A percentile compares a stretch with the other conserved stretches of the same genome.
Evolutionary conservation across 2,329 filamentous ascomycete species (phyloP).

Genomic region (Myriosclerotinia curreyana): DNA sequence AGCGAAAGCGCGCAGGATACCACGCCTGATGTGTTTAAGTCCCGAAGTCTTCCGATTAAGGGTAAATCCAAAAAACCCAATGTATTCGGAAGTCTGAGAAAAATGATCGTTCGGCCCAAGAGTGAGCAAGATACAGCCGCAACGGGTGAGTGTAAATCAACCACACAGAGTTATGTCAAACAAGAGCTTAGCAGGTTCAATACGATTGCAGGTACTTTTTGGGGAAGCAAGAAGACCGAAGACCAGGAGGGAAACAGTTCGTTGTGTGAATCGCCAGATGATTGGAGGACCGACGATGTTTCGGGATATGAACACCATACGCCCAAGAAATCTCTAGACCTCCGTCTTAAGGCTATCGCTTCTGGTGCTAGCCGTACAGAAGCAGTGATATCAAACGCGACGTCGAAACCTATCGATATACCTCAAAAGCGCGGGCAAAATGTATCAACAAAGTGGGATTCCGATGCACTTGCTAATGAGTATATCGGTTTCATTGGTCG

Average conservation of each 20-base stretch:
- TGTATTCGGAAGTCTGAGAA: conserved; percentile 11
- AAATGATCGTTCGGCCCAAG: conserved; percentile 2
- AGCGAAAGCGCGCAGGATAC: not conserved
- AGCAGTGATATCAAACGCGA: not conserved
- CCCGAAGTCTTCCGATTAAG: not conserved
- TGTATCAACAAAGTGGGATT: not conserved
- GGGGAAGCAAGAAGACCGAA: not conserved
- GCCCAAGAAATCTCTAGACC: not conserved
- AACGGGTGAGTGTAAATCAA: not conserved
- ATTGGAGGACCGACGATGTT: conserved; percentile 4
- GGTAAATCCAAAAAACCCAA: not conserved
- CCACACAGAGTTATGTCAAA: not conserved
- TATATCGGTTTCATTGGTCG: not conserved
- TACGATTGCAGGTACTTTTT: not conserved
- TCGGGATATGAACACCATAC: conserved; percentile 3
- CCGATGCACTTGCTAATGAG: too few species aligned
- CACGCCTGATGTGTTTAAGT: not conserved
- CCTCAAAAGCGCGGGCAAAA: not conserved
- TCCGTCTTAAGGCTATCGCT: not conserved
- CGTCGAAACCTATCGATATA: conserved; percentile 9
- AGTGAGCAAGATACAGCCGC: conserved; percentile 11
- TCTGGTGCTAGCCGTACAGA: not conserved
- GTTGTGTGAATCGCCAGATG: not conserved
- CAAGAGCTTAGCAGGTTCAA: not conserved
- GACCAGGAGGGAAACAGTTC: not conserved